Conservation (phyloP, 2,329 filamentous ascomycete genomes). For the Trichophyton simii region DNA sequence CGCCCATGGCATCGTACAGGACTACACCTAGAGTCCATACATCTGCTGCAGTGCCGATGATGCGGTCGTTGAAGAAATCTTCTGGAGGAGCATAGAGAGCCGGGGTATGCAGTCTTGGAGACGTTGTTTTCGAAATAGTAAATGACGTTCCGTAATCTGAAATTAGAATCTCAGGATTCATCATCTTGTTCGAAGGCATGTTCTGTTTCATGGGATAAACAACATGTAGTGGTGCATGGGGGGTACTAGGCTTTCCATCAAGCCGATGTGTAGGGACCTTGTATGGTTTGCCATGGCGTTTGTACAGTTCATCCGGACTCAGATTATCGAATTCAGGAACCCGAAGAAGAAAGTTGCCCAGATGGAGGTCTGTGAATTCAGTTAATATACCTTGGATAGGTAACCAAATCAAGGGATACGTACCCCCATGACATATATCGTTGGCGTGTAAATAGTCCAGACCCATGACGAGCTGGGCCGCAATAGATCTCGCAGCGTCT, state of each 20-base stretch:
- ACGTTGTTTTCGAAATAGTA: slow-evolving; percentile 12
- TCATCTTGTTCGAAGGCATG: slow-evolving; percentile 15
- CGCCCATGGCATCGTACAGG: slow-evolving; percentile 16
- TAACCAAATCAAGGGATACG: not conserved
- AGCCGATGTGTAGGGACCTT: slow-evolving; percentile 14
- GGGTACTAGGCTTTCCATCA: slow-evolving; percentile 15
- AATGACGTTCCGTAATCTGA: slow-evolving; percentile 18
- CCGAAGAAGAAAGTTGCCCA: slow-evolving; percentile 15
- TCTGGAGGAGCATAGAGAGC: slow-evolving; percentile 16
- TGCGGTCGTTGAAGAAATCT: slow-evolving; percentile 12
- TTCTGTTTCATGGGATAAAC: slow-evolving; percentile 15
- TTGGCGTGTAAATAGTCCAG: slow-evolving; percentile 15
- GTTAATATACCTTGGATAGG: slow-evolving; percentile 6
- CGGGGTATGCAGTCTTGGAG: slow-evolving; percentile 16
- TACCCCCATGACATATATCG: slow-evolving; percentile 16
- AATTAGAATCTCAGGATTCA: slow-evolving; percentile 16
- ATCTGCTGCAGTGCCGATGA: slow-evolving; percentile 14
- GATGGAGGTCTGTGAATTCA: slow-evolving; percentile 14
- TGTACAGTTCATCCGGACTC: slow-evolving; percentile 14
- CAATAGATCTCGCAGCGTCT: slow-evolving; percentile 15
- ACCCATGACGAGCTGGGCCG: slow-evolving; percentile 15
- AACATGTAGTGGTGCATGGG: slow-evolving; percentile 14
- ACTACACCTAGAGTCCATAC: slow-evolving; percentile 16
- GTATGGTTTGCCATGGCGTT: slow-evolving; percentile 14
- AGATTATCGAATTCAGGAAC: slow-evolving; percentile 12